Evolutionary conservation across 768 basidiomycete genomes (phyloP), one percentile per base, ranked within the genome.

Genomic region (Atractiella rhizophila): DNA sequence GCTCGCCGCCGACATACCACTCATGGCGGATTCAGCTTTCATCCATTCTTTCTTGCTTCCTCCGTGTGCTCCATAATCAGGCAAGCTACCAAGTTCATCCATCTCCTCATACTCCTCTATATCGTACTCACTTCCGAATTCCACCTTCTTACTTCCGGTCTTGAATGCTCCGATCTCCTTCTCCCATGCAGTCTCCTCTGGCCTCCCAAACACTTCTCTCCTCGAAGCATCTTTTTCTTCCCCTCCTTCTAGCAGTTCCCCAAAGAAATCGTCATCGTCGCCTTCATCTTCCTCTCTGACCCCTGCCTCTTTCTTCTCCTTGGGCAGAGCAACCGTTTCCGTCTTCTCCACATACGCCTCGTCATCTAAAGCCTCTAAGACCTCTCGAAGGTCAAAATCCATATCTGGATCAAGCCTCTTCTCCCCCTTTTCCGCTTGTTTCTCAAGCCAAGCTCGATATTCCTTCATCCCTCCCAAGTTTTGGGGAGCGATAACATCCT

Each of bases 1-100:
- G 12, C 82, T 82, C 3, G 82, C 83, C 52, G 81, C 85, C 57
- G 79, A 88, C 85, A 98, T 94, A n/a, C n/a, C n/a, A n/a, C n/a
- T n/a, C n/a, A n/a, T n/a, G n/a, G n/a, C n/a, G n/a, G n/a, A n/a
- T n/a, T n/a, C n/a, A n/a, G n/a, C n/a, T n/a, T n/a, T n/a, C n/a
- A n/a, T n/a, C n/a, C n/a, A n/a, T n/a, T n/a, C n/a, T n/a, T n/a
- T n/a, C n/a, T n/a, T n/a, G n/a, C n/a, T n/a, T n/a, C n/a, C n/a
- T n/a, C n/a, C n/a, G n/a, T n/a, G n/a, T n/a, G n/a, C n/a, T n/a
- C n/a, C n/a, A n/a, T n/a, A n/a, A n/a, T n/a, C n/a, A n/a, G n/a
- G n/a, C n/a, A n/a, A n/a, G n/a, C n/a, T n/a, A n/a, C n/a, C n/a
- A n/a, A n/a, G 59, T 2, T 67, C 68, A 1, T 73, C 72, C 23